These are phyloP conservation scores for Phytophthora gonapodyides DNA, from an alignment of 352 stramenopile genomes.

Conservation along the genomic window DNA sequence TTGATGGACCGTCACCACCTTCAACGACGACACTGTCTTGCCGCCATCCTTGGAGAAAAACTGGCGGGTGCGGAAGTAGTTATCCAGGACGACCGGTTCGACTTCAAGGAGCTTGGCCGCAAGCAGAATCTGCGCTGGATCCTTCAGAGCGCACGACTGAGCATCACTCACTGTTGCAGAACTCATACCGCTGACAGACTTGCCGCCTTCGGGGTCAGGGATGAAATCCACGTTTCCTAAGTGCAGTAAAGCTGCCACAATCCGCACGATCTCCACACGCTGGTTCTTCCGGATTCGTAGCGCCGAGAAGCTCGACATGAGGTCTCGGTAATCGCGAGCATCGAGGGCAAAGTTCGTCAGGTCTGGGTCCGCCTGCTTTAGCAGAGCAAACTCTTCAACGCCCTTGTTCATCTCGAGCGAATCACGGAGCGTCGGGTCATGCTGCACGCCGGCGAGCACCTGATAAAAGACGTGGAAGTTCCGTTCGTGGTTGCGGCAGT, in stretches of 20 bases:
- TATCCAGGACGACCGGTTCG: constrained; percentile 79
- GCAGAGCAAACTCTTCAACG: constrained; percentile 59
- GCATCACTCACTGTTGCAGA: constrained; percentile 34
- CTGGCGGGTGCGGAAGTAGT: constrained; percentile 85
- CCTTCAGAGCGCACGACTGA: constrained; percentile 68
- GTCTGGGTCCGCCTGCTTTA: constrained; percentile 51
- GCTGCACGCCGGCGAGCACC: constrained; percentile 75
- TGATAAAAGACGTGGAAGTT: constrained; percentile 97
- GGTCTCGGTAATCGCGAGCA: constrained; percentile 73
- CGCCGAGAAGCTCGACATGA: constrained; percentile 83
- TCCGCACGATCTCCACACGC: constrained; percentile 77
- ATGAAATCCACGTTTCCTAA: constrained; percentile 84
- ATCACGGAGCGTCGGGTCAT: constrained; percentile 72
- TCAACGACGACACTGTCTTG: constrained; percentile 80
- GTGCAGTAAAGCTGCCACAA: constrained; percentile 76
- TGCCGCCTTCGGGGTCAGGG: constrained; percentile 55
- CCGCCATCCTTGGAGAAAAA: constrained; percentile 77
- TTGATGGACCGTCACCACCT: constrained; percentile 81
- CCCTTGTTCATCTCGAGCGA: constrained; percentile 66
- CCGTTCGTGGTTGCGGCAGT: constrained; percentile 72
- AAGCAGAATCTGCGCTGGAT: constrained; percentile 64
- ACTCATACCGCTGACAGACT: constrained; percentile 49
- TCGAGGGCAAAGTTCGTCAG: constrained; percentile 58
- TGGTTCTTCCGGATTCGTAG: constrained; percentile 82
- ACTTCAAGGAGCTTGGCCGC: constrained; percentile 77